Percentiles rank a stretch among this genome's conserved stretches.
phyloP scores from a whole-genome alignment of 2,329 filamentous ascomycete genomes.

The Pseudogymnoascus sp. region DNA sequence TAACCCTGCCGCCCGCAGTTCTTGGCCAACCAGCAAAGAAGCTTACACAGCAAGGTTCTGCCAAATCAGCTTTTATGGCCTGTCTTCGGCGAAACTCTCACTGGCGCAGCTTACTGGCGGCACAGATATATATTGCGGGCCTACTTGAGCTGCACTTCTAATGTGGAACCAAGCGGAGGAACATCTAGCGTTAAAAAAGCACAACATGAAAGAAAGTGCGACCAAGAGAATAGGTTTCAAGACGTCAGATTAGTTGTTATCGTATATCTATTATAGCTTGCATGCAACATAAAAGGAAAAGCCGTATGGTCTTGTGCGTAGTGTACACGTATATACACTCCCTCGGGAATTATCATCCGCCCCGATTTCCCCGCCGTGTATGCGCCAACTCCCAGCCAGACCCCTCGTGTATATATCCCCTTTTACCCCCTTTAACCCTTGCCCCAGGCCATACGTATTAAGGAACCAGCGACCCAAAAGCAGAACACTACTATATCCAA shows the following conservation, averaged over 20 bases:
- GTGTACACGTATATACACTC: slow-evolving; percentile 9
- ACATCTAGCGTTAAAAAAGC: background rate
- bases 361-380: background rate
- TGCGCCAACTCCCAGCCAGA: background rate
- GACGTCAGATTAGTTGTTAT: background rate
- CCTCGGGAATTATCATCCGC: background rate
- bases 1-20: background rate
- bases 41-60: background rate
- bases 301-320: slow-evolving; percentile 2
- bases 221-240: background rate
- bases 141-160: background rate
- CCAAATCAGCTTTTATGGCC: background rate
- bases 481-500: background rate
- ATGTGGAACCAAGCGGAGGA: background rate
- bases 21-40: background rate
- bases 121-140: background rate
- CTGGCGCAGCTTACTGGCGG: background rate
- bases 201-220: background rate
- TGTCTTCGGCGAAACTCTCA: background rate
- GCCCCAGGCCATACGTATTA: background rate
- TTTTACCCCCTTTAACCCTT: background rate
- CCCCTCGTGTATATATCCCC: background rate
- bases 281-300: background rate
- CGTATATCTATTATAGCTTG: slow-evolving; percentile 2
- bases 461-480: slow-evolving; percentile 1